Base-by-base conservation (phyloP, 2,329 filamentous ascomycete species). In the Plectosphaerella plurivora region DNA sequence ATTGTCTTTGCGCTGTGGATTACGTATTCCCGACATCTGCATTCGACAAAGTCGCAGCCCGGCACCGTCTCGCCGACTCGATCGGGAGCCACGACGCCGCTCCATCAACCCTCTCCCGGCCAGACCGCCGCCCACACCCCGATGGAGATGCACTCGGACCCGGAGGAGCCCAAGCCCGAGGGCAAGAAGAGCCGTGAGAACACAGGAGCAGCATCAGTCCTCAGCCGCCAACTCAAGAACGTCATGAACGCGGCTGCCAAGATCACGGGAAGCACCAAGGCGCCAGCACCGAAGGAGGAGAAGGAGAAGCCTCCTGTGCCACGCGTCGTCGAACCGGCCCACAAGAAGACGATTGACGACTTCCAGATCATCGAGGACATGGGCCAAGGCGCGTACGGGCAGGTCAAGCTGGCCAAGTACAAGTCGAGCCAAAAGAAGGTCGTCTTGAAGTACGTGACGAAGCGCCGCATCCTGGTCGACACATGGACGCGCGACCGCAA, bases 361-460 rank as follows among this genome's bases (percentile, higher is more conserved):
- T 99, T 96, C 67, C 79, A 86, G 42, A 93, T 99, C 55, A 76
- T 99, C 12, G 94, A 99, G 70, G 94, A 99, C 55, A 97, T 99
- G 93, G 94, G 94, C 5, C 91, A 97, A 71, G 94, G 94, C 41
- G 94, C 94, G 1, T 99, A 99, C 66, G 94, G 94, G 2, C 93
- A 99, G 70, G 94, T 99, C 53, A 99, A 99, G 68, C 80, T 99
- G 47, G 93, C 89, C 50, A 84, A 92, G 28, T 88, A 94, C 73
- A 95, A 92, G 72, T 84, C 86, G 62, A 83, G 81, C 49, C 83
- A 82, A 50, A 88, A 87, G 66, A 96, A 95, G 70, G 88, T 95
- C 57, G 93, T 99, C 18, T 81, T 99, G 64, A 99, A 99, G 69
- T 99, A 96, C 67, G 94, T 99, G 48, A 97, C 94, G 5, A 99